A percentile compares a stretch with the other conserved stretches of the same genome.
Evolutionary conservation across 2,329 filamentous ascomycete species (phyloP).

Genomic region (Monilinia aucupariae): DNA sequence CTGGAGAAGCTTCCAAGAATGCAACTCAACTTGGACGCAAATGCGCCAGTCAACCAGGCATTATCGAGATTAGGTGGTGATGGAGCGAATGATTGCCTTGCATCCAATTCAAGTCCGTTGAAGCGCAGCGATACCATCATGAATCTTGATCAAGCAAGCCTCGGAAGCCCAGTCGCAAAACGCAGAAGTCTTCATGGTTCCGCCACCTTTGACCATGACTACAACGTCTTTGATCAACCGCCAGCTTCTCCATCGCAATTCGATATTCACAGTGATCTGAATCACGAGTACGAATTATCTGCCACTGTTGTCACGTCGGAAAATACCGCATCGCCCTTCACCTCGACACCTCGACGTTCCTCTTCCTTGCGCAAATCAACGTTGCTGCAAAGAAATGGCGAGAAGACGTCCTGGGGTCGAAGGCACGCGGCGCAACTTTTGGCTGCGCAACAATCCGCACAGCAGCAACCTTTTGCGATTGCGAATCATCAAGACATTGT

Average conservation of each 20-base stretch:
- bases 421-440: conserved; percentile 48
- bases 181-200: conserved; percentile 79
- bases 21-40: conserved; percentile 45
- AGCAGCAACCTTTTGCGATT: conserved; percentile 20
- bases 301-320: conserved; percentile 32
- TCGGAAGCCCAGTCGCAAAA: conserved; percentile 85
- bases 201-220: conserved; percentile 54
- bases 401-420: conserved; percentile 59
- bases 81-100: conserved; percentile 37
- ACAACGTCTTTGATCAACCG: conserved; percentile 70
- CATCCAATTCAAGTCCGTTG: conserved; percentile 70
- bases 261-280: conserved; percentile 47
- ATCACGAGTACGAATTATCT: conserved; percentile 51
- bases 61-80: conserved; percentile 48
- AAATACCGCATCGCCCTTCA: conserved; percentile 34
- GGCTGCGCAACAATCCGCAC: conserved; percentile 33
- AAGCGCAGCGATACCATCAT: conserved; percentile 89
- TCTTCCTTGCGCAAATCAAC: conserved; percentile 82
- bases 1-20: conserved; percentile 48
- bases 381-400: conserved; percentile 73
- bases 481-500: conserved; percentile 43
- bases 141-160: conserved; percentile 72
- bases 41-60: conserved; percentile 46
- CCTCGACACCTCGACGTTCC: conserved; percentile 59
- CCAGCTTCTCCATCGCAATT: conserved; percentile 42